These are phyloP conservation scores for Blumeria graminis DNA, from an alignment of 2,329 filamentous ascomycete genomes.

Conservation along the genomic window DNA sequence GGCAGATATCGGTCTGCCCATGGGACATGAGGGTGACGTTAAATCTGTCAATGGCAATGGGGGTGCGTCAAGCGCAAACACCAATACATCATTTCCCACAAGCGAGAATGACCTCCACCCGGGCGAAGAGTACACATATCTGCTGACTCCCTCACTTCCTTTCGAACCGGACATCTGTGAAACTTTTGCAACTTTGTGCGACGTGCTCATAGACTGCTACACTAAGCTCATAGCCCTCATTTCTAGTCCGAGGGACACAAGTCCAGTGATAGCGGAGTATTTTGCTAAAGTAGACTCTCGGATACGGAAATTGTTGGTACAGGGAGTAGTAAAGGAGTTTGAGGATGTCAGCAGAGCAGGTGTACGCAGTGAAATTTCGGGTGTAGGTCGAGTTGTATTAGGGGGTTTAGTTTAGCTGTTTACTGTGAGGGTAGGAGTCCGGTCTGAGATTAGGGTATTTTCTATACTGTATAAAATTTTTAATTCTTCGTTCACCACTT, in stretches of 20 bases:
- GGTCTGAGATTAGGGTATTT: too few relatives aligned
- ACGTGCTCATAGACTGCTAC: conserved; percentile 86
- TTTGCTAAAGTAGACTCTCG: conserved; percentile 76
- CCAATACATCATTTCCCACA: conserved; percentile 22
- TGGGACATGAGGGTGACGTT: conserved; percentile 23
- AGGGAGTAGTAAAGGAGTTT: conserved; percentile 73
- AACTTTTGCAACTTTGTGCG: conserved; percentile 86
- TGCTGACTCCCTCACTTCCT: conserved; percentile 76
- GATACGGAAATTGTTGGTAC: conserved; percentile 71
- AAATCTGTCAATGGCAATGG: conserved; percentile 19
- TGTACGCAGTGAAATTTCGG: conserved; percentile 59
- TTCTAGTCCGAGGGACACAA: conserved; percentile 49
- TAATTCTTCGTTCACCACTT: too few relatives aligned
- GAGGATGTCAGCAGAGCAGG: conserved; percentile 61
- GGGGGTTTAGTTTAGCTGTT: conserved; percentile 47
- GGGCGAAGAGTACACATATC: conserved; percentile 67
- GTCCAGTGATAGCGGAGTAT: conserved; percentile 47
- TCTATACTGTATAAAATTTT: too few relatives aligned
- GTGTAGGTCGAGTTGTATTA: conserved; percentile 69
- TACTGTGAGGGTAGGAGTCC: not conserved
- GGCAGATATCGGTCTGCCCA: conserved; percentile 31
- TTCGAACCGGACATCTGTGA: conserved; percentile 96
- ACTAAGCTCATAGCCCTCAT: conserved; percentile 52
- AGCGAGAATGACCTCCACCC: conserved; percentile 43
- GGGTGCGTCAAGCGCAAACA: conserved; percentile 16